Base-by-base conservation (phyloP, 2,329 filamentous ascomycete genomes). In the Sclerotinia spermophila region DNA sequence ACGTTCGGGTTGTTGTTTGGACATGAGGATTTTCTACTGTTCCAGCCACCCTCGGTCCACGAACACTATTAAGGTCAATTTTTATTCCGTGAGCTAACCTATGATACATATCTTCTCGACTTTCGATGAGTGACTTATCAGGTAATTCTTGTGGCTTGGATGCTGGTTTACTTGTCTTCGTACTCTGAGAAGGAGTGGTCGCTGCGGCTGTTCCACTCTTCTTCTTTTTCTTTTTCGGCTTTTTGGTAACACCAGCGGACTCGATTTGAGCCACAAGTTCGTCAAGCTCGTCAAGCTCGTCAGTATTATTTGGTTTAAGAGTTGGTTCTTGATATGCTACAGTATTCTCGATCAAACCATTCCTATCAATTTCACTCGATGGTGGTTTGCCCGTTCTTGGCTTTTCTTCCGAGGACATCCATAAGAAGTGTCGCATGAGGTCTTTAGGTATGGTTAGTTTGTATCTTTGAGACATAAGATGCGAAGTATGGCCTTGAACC, bases 61-160 rank as follows among this genome's bases (percentile, higher is more conserved):
- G 66, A 1, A 77, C 67, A 5, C 78, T 74, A 40, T 79, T 77
- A 38, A 80, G 78, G 56, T 81, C 79, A 61, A 78, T 79, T 51
- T 78, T 72, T 0, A 81, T 78, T 2, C 83, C 82, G 68, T 81
- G 78, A 38, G 78, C 78, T 11, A 84, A 78, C 13, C 83, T 79
- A 17, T 79, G 74, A 5, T 79, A 75, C 75, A 84, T 81, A 53
- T 82, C 79, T 42, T 78, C 75, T 69, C 78, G 79, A 6, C 79
- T 83, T 73, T 85, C 83, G 70, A 84, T 83, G 59, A 82, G 80
- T 38, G 79, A 80, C 65, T 81, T 80, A 55, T 80, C 78, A 0
- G 79, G 56, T 27, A 68, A 76, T 44, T 79, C 78, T 60, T 74
- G 70, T 45, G 75, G 30, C 10, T 56, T 45, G 3, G 51, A 8